Evolutionary conservation across 2,329 filamentous ascomycete genomes (phyloP), one percentile per base, ranked within the genome.

Genomic region (Aspergillus ustus): DNA sequence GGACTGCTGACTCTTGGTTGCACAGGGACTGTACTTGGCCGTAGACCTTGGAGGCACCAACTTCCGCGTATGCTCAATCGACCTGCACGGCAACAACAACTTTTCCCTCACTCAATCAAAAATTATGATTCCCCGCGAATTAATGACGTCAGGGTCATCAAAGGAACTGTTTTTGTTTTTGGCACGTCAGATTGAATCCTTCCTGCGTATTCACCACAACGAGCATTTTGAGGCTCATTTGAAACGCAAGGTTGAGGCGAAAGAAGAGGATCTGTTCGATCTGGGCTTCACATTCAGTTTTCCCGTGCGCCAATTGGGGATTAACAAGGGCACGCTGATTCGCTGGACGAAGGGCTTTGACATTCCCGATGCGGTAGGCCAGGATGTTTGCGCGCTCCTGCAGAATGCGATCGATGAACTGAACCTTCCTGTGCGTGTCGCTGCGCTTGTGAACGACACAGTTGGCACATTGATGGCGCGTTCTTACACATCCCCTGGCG

Each of bases 281-380:
- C 84, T 99, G 46, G 95, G 95, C n/a, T 99, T 99, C 80, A 99
- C 95, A 57, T 99, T 99, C 80, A 96, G 91, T 75, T 99, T 98
- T 81, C 95, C 95, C 2, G 93, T 98, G 44, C 88, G 96, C 75
- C 95, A 99, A 77, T 84, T 91, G 61, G 93, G 92, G 44, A 97
- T 99, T 76, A 98, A 98, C 84, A 94, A 93, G 80, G 95, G 95
- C 63, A 90, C 89, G 60, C 84, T 99, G 58, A 95, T 97, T 78
- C 89, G 95, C 69, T 99, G 95, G 95, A 99, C 95, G 61, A 99
- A 99, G 82, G 95, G 95, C 56, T 99, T 97, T 75, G 92, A 98
- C 75, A 98, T 99, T 68, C 86, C 89, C n/a, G 95, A 98, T 74
- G 91, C 93, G 1, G 79, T 99, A 61, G 95, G 94, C 70, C 91